Base-by-base conservation (phyloP, 306 rosid genomes). In the Mimosa bimucronata region DNA sequence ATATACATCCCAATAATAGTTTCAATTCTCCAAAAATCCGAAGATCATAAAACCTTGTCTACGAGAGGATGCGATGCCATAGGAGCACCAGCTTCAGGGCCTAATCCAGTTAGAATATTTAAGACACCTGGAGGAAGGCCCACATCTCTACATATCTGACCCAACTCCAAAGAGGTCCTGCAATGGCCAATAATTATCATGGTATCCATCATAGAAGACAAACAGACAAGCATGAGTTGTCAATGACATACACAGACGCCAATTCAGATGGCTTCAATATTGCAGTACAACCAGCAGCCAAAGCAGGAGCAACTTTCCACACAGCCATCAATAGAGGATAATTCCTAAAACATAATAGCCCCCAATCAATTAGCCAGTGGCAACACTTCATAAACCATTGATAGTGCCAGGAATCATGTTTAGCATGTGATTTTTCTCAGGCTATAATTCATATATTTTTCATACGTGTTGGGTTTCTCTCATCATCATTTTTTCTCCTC, bases 41-140 rank as follows among this genome's bases (percentile, higher is more conserved):
- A 62, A 30, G 15, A 70, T 48, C 77, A 38, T 4, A 13, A 74
- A 80, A 92, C 99, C 98, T 95, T 93, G 89, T 95, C 97, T 19
- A 95, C 96, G 23, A 90, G 90, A 50, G 98, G 98, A 87, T 95
- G 99, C 30, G 91, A 74, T 69, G 98, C 97, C 85, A 93, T 81
- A 80, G 99, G 97, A 74, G 99, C 99, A 12, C 99, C 99, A 45
- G 99, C 99, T 81, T 95, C 99, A 46, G 87, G 91, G 23, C 99
- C 99, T 13, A 87, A 83, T 78, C 99, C 99, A 76, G 99, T 90
- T 79, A 95, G 84, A 81, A 95, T 84, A 84, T 95, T 95, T 6
- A 95, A 78, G 60, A 89, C 67, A 42, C 97, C 97, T 25, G 90
- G 83, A 73, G 97, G 97, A 77, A 92, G 96, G 71, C 88, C 92